Evolutionary conservation across 805 yeast species (phyloP).

Genomic region (Metschnikowia rubicola): DNA sequence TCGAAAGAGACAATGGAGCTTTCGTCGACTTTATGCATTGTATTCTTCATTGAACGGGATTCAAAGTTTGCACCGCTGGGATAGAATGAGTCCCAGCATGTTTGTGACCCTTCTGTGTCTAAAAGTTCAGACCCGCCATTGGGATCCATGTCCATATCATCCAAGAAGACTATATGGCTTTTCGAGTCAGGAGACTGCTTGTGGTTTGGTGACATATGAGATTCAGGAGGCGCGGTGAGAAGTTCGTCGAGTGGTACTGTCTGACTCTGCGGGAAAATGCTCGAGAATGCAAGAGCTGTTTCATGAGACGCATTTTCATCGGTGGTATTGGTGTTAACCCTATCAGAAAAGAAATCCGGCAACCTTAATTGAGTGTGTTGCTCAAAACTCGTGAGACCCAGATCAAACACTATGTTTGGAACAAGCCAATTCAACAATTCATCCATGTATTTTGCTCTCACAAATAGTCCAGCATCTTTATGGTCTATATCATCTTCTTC

Average conservation of each 20-base stretch:
- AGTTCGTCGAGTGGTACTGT: slow-evolving; percentile 34
- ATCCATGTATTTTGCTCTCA: slow-evolving; percentile 27
- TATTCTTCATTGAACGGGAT: slow-evolving; percentile 1
- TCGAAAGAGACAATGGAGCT: slow-evolving; percentile 22
- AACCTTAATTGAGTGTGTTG: slow-evolving; percentile 12
- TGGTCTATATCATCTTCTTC: slow-evolving; percentile 34
- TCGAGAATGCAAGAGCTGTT: slow-evolving; percentile 21
- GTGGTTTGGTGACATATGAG: not conserved
- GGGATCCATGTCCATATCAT: slow-evolving; percentile 31
- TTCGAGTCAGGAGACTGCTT: slow-evolving; percentile 2
- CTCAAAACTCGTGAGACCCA: slow-evolving; percentile 25
- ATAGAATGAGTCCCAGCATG: slow-evolving; percentile 38
- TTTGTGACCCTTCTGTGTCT: not conserved
- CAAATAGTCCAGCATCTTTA: slow-evolving; percentile 30
- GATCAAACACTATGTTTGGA: slow-evolving; percentile 39
- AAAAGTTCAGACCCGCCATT: not conserved
- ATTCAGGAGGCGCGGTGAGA: slow-evolving; percentile 18
- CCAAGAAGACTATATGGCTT: slow-evolving; percentile 34
- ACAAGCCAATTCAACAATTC: slow-evolving; percentile 38
- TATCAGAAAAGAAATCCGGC: slow-evolving; percentile 10
- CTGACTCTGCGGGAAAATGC: slow-evolving; percentile 32
- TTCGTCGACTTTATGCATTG: slow-evolving; percentile 19
- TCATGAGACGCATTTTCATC: slow-evolving; percentile 17
- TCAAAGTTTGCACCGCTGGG: slow-evolving; percentile 18
- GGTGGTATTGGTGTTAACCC: slow-evolving; percentile 6